Conservation (phyloP, 2,329 filamentous ascomycete species). For the Clonostachys rosea region DNA sequence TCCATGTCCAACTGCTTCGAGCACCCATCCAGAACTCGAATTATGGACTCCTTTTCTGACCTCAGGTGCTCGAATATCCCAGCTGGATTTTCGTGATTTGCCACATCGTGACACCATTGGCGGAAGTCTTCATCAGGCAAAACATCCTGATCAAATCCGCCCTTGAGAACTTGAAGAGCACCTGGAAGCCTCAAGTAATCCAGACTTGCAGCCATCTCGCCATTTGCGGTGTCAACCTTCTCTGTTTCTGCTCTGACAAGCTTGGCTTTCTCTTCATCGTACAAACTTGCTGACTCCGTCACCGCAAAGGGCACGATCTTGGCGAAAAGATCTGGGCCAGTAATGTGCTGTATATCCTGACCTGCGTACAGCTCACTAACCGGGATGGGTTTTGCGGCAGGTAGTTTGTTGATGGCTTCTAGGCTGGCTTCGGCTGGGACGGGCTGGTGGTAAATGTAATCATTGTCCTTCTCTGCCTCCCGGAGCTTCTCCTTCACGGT, state of each 20-base stretch:
- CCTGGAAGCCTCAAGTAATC: conserved; percentile 90
- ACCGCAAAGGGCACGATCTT: conserved; percentile 96
- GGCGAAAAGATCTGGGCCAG: conserved; percentile 92
- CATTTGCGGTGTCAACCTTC: conserved; percentile 85
- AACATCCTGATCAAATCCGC: conserved; percentile 85
- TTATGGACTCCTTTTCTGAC: conserved; percentile 71
- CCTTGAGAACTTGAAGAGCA: conserved; percentile 86
- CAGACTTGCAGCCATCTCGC: conserved; percentile 91
- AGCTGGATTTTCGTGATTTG: conserved; percentile 75
- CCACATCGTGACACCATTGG: conserved; percentile 90
- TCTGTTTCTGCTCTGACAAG: conserved; percentile 90
- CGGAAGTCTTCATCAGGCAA: conserved; percentile 87
- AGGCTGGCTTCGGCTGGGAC: conserved; percentile 83
- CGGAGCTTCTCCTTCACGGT: conserved; percentile 77
- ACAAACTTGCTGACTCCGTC: conserved; percentile 92
- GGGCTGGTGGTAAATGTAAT: conserved; percentile 95
- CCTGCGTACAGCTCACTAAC: conserved; percentile 96
- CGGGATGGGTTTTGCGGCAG: conserved; percentile 93
- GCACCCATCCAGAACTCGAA: conserved; percentile 70
- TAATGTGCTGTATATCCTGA: conserved; percentile 95
- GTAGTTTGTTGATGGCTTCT: conserved; percentile 79
- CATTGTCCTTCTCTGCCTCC: conserved; percentile 84
- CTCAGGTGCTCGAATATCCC: conserved; percentile 76
- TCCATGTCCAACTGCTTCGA: conserved; percentile 93
- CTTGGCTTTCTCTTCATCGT: conserved; percentile 98